Conservation (phyloP, 805 yeast species). For the Hanseniaspora mollemarum region DNA sequence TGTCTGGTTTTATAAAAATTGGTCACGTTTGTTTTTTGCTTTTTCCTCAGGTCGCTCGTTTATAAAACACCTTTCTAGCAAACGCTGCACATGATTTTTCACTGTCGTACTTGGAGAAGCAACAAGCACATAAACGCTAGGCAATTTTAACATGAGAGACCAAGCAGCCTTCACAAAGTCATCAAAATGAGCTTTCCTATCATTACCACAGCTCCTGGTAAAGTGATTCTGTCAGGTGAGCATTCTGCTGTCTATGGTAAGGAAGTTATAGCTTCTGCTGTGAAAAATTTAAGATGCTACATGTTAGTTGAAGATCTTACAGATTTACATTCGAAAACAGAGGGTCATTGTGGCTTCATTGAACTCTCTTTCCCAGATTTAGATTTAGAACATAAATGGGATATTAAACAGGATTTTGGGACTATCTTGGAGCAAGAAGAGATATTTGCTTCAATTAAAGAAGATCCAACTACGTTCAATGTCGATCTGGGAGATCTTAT, state of each 20-base stretch:
- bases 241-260: constrained; percentile 89
- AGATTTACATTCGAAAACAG: constrained; percentile 25
- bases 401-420: constrained; percentile 15
- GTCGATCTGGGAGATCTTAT: constrained; percentile 36
- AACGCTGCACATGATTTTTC: neutral
- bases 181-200: constrained; percentile 43
- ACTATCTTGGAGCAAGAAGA: neutral
- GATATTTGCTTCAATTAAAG: constrained; percentile 39
- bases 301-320: constrained; percentile 40
- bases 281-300: constrained; percentile 67
- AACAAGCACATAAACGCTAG: no score
- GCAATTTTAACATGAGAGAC: no score
- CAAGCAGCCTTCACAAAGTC: no score
- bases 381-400: constrained; percentile 54
- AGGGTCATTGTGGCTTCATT: constrained; percentile 34
- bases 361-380: constrained; percentile 78
- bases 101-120: no score
- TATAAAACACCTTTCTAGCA: neutral
- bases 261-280: constrained; percentile 94
- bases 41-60: neutral
- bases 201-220: constrained; percentile 87
- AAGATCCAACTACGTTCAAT: constrained; percentile 18
- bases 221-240: constrained; percentile 90
- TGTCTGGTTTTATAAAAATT: neutral
- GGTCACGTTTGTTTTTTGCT: neutral